Evolutionary conservation across 2,329 filamentous ascomycete genomes (phyloP).

Genomic region (Emergomyces orientalis): DNA sequence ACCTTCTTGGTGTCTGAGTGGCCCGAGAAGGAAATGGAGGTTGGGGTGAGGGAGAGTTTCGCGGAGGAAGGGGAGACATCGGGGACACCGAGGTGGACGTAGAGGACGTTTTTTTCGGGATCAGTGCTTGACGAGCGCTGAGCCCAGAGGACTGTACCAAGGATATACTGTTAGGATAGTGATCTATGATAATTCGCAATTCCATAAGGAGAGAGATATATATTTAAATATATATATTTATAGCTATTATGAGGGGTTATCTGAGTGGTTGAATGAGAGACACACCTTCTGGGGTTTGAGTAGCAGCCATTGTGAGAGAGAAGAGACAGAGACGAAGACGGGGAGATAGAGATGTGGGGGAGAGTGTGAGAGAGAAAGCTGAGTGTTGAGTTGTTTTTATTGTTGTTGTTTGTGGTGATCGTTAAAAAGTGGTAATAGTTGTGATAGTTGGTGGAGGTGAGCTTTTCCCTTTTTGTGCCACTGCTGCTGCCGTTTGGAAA

Average conservation of each 20-base stretch:
- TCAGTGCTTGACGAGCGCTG: conserved; percentile 83
- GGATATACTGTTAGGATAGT: neutral
- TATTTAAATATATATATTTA: neutral
- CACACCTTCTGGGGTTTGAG: conserved; percentile 39
- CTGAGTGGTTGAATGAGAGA: neutral
- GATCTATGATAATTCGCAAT: neutral
- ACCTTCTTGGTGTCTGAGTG: conserved; percentile 74
- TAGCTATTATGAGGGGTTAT: neutral
- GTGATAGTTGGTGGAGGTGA: neutral
- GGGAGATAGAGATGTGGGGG: conserved; percentile 16
- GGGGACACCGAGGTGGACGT: conserved; percentile 79
- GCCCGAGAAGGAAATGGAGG: conserved; percentile 69
- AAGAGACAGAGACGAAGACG: neutral
- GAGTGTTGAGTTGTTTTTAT: conserved; percentile 15
- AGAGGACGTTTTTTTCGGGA: conserved; percentile 83
- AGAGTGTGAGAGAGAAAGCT: conserved; percentile 9
- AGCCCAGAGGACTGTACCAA: conserved; percentile 75
- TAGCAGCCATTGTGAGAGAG: conserved; percentile 24
- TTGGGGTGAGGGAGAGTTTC: conserved; percentile 74
- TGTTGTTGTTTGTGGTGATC: conserved; percentile 13
- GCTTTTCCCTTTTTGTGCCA: conserved; percentile 20
- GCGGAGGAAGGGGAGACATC: conserved; percentile 69
- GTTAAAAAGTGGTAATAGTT: neutral
- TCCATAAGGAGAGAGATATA: neutral
- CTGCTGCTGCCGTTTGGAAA: conserved; percentile 26